phyloP scores from a whole-genome alignment of 495 filamentous ascomycete genomes.

The Penicillium salamii region DNA sequence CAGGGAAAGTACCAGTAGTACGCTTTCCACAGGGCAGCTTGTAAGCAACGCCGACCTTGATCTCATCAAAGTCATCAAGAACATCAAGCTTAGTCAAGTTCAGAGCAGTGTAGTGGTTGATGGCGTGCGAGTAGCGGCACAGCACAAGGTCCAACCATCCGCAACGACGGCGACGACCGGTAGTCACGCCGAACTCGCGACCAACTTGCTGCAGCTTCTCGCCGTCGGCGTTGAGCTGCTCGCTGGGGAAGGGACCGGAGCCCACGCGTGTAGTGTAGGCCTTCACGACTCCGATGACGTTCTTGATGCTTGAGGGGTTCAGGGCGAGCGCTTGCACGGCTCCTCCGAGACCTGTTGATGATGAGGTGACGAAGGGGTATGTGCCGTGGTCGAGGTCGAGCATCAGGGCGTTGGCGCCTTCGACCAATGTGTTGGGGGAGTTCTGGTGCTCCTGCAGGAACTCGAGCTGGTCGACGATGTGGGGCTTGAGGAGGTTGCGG shows the following conservation, averaged over 20 bases:
- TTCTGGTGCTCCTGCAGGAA: conserved; percentile 49
- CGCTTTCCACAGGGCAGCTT: conserved; percentile 51
- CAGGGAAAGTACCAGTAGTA: conserved; percentile 60
- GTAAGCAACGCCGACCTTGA: conserved; percentile 79
- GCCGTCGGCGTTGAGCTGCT: conserved; percentile 65
- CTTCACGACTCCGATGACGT: conserved; percentile 83
- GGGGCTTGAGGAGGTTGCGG: conserved; percentile 62
- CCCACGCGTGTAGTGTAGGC: conserved; percentile 75
- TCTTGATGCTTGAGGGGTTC: conserved; percentile 46
- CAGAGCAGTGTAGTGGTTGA: conserved; percentile 73
- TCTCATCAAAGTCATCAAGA: conserved; percentile 75
- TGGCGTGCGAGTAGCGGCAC: conserved; percentile 66
- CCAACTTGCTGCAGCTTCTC: conserved; percentile 63
- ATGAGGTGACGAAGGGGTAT: conserved; percentile 84
- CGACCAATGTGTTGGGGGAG: conserved; percentile 69
- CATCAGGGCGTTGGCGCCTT: conserved; percentile 88
- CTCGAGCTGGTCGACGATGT: conserved; percentile 61
- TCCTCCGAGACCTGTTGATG: conserved; percentile 72
- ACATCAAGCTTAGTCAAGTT: conserved; percentile 92
- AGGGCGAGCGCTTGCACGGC: conserved; percentile 68
- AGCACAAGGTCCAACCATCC: conserved; percentile 91
- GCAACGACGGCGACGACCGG: conserved; percentile 78
- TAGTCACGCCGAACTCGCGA: conserved; percentile 75
- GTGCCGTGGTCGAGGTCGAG: conserved; percentile 75
- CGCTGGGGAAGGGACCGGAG: conserved; percentile 81